These are phyloP conservation scores for Raddia guianensis DNA, from an alignment of 176 grass and related monocot genomes.

Conservation along the genomic window DNA sequence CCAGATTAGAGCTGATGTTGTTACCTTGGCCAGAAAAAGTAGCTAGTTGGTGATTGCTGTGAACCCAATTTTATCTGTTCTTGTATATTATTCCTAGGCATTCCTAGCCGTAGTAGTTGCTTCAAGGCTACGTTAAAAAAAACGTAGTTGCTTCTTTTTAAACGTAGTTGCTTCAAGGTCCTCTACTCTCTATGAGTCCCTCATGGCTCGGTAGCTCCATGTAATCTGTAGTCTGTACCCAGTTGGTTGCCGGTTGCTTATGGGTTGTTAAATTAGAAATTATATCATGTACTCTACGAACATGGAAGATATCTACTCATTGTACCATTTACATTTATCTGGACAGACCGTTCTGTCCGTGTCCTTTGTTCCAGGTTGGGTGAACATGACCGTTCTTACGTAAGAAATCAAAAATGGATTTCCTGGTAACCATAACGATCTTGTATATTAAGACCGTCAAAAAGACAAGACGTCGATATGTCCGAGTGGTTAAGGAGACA, in stretches of 20 bases:
- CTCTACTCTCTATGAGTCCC: neutral
- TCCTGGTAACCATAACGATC: too few species aligned
- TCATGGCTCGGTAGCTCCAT: neutral
- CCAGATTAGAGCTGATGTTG: slow-evolving; percentile 2
- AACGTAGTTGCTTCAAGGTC: neutral
- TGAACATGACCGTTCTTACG: neutral
- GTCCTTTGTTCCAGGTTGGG: neutral
- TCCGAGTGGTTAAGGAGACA: slow-evolving; percentile 99
- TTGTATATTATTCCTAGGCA: slow-evolving; percentile 3
- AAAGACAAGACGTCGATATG: slow-evolving; percentile 41
- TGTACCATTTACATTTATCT: neutral
- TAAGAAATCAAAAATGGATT: too few species aligned
- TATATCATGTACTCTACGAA: slow-evolving; percentile 6
- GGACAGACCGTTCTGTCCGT: neutral
- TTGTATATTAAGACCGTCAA: rapidly evolving
- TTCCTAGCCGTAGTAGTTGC: neutral
- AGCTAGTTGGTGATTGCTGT: slow-evolving; percentile 27
- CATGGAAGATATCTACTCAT: neutral
- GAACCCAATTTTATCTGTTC: slow-evolving; percentile 1
- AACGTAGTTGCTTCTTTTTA: neutral
- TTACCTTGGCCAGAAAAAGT: neutral
- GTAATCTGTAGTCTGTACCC: slow-evolving; percentile 15
- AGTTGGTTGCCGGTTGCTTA: neutral
- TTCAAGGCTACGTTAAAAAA: neutral
- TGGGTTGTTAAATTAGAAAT: slow-evolving; percentile 13